Evolutionary conservation across 306 rosid genomes (phyloP).

Genomic region (Gastrolobium villosum): DNA sequence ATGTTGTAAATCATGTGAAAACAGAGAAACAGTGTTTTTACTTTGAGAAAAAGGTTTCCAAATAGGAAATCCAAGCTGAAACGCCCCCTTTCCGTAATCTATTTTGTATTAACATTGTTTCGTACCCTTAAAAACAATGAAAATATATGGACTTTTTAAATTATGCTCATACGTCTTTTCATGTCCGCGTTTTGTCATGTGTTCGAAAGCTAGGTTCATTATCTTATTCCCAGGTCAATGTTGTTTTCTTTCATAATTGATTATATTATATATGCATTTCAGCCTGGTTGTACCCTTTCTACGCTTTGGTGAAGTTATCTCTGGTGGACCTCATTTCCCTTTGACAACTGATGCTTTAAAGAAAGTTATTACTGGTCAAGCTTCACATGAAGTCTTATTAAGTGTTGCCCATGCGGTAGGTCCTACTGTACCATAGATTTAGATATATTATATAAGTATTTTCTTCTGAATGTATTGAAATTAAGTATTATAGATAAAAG

Average conservation of each 20-base stretch:
- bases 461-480: background rate
- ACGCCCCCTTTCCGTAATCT: background rate
- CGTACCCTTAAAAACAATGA: background rate
- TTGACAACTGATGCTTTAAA: slow-evolving; percentile 86
- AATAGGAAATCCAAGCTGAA: background rate
- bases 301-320: slow-evolving; percentile 85
- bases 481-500: no score
- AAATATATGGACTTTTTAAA: background rate
- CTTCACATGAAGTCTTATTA: slow-evolving; percentile 73
- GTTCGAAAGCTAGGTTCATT: slow-evolving; percentile 18
- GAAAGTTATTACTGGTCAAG: slow-evolving; percentile 86
- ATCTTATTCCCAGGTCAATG: background rate
- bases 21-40: background rate
- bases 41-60: background rate
- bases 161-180: slow-evolving; percentile 25
- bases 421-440: slow-evolving; percentile 39
- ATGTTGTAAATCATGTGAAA: background rate
- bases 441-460: slow-evolving; percentile 18
- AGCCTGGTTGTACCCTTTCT: slow-evolving; percentile 90
- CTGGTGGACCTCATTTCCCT: slow-evolving; percentile 85
- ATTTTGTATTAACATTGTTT: slow-evolving; percentile 1
- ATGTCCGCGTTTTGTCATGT: background rate
- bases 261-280: slow-evolving; percentile 20
- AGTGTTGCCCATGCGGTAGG: slow-evolving; percentile 89
- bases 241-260: slow-evolving; percentile 7